A percentile compares a stretch with the other conserved stretches of the same genome.
phyloP scores from a whole-genome alignment of 306 rosid genomes.

The Fagus crenata region DNA sequence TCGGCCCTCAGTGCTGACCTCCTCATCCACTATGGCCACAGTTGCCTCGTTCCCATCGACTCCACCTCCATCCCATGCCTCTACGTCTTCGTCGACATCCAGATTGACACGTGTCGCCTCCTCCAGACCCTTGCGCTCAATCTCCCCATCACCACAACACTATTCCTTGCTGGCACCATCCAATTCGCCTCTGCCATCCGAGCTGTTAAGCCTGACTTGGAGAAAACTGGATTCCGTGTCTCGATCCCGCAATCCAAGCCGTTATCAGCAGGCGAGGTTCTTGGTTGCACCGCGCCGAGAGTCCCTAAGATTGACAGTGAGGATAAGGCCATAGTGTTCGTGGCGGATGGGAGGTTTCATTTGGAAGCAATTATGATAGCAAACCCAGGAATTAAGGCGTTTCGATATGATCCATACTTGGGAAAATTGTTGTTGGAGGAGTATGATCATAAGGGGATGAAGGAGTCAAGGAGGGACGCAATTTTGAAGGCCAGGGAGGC shows the following conservation, averaged over 20 bases:
- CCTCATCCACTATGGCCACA: constrained; percentile 55
- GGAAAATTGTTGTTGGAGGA: constrained; percentile 85
- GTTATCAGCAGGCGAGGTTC: constrained; percentile 82
- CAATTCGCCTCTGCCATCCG: constrained; percentile 83
- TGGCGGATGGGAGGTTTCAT: constrained; percentile 92
- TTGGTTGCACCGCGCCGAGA: constrained; percentile 91
- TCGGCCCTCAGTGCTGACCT: constrained; percentile 48
- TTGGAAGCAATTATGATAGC: constrained; percentile 95
- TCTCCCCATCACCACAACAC: constrained; percentile 33
- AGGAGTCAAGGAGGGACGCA: constrained; percentile 61
- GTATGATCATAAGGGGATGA: constrained; percentile 88
- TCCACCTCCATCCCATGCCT: constrained; percentile 80
- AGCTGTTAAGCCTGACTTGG: constrained; percentile 66
- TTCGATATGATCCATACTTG: constrained; percentile 75
- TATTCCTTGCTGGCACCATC: constrained; percentile 81
- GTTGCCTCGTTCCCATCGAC: constrained; percentile 87
- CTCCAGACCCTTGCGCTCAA: constrained; percentile 57
- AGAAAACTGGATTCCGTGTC: constrained; percentile 65
- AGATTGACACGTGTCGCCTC: constrained; percentile 56
- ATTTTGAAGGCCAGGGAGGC: constrained; percentile 64
- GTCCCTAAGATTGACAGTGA: constrained; percentile 30
- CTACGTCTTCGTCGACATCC: constrained; percentile 84
- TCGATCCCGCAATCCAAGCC: constrained; percentile 86
- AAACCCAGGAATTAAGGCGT: constrained; percentile 71
- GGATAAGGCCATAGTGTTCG: constrained; percentile 63